These are phyloP conservation scores for Neopestalotiopsis rosae DNA, from an alignment of 2,329 filamentous ascomycete genomes.

Conservation along the genomic window DNA sequence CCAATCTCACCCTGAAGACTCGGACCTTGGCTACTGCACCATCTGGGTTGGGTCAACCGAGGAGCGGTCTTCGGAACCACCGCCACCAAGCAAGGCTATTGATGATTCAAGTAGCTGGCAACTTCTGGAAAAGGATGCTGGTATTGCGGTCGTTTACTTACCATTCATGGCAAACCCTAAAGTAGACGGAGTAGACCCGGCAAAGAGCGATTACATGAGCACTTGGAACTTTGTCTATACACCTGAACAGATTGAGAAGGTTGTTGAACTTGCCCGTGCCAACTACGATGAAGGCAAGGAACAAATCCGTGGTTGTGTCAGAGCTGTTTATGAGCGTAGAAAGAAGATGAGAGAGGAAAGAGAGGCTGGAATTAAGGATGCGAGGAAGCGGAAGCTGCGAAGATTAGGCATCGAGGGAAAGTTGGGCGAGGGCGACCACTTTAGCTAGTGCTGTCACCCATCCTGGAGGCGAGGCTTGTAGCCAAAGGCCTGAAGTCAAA, in stretches of 20 bases:
- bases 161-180: conserved; percentile 85
- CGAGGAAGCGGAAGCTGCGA: conserved; percentile 52
- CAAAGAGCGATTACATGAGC: conserved; percentile 82
- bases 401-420: conserved; percentile 57
- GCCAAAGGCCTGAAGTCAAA: too few species aligned
- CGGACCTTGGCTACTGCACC: conserved; percentile 87
- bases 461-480: neutral
- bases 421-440: conserved; percentile 70
- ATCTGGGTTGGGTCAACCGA: conserved; percentile 90
- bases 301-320: conserved; percentile 77
- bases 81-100: conserved; percentile 54
- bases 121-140: conserved; percentile 77
- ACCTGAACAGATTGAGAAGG: conserved; percentile 84
- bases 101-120: conserved; percentile 71
- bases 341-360: conserved; percentile 67
- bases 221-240: conserved; percentile 99
- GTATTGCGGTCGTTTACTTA: conserved; percentile 88
- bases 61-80: conserved; percentile 67
- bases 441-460: conserved; percentile 51
- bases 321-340: conserved; percentile 93
- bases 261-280: conserved; percentile 79
- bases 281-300: conserved; percentile 87
- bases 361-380: conserved; percentile 46
- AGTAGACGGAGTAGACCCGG: conserved; percentile 82
- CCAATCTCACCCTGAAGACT: conserved; percentile 49